These are phyloP conservation scores for Cordyceps cicadae DNA, from an alignment of 2,329 filamentous ascomycete genomes.

Conservation along the genomic window DNA sequence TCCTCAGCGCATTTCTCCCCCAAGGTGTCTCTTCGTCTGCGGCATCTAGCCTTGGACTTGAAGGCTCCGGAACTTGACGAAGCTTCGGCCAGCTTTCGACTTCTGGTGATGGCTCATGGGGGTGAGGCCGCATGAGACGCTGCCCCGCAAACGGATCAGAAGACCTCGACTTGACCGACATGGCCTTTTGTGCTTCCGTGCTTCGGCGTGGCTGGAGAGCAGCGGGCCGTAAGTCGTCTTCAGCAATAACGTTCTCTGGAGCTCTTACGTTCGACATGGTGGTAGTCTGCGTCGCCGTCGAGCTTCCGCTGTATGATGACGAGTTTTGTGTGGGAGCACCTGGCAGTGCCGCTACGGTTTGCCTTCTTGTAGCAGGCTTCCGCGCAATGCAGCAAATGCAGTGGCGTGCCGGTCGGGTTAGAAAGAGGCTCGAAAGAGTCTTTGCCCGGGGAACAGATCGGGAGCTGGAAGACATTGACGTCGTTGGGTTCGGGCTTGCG, in stretches of 20 bases:
- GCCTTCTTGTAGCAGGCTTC: conserved; percentile 9
- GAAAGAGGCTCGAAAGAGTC: conserved; percentile 21
- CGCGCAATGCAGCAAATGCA: conserved; percentile 23
- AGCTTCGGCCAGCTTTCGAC: conserved; percentile 5
- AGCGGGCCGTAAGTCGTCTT: conserved; percentile 1
- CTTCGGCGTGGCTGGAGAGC: conserved; percentile 8
- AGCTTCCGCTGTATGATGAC: conserved; percentile 5
- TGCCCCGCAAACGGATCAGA: conserved; percentile 6
- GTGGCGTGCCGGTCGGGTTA: conserved; percentile 19
- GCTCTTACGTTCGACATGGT: not conserved
- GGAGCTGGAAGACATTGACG: conserved; percentile 2
- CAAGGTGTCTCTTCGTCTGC: conserved; percentile 1
- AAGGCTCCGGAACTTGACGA: conserved; percentile 2
- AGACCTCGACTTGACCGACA: not conserved
- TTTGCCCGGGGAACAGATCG: conserved; percentile 15
- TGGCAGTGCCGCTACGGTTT: conserved; percentile 11
- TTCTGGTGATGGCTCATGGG: conserved; percentile 9
- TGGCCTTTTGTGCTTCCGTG: not conserved
- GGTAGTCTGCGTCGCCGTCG: conserved; percentile 5
- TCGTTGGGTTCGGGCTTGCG: not conserved
- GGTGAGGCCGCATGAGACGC: conserved; percentile 8
- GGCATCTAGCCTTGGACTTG: not conserved
- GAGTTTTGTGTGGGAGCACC: not conserved
- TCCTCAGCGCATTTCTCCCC: not conserved
- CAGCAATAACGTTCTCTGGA: not conserved